Percentiles rank a stretch among this genome's conserved stretches.
Evolutionary conservation across 192 early-diverging fungal species (phyloP).

Genomic region (Coemansia sp.): DNA sequence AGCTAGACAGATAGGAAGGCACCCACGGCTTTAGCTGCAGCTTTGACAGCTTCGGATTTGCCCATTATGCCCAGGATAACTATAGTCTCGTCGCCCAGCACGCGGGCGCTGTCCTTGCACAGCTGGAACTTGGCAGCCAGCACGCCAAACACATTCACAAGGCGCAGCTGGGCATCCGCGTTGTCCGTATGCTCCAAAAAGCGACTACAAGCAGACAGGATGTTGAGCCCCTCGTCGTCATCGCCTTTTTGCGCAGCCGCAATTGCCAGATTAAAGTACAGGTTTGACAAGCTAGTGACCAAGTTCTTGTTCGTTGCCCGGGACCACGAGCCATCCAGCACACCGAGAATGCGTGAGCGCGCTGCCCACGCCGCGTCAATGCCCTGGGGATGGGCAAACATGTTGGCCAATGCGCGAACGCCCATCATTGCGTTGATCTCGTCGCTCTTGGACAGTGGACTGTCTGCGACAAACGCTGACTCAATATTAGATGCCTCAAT

Average conservation of each 20-base stretch:
- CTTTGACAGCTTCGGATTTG: constrained; percentile 24
- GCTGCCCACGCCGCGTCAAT: constrained; percentile 33
- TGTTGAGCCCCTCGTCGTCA: constrained; percentile 39
- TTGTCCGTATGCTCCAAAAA: constrained; percentile 27
- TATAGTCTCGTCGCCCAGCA: constrained; percentile 44
- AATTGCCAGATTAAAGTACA: constrained; percentile 44
- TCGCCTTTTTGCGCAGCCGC: constrained; percentile 15
- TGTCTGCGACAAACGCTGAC: background rate
- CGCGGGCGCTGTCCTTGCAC: constrained; percentile 50
- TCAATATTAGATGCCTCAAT: constrained; percentile 4
- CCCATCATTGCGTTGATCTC: constrained; percentile 82
- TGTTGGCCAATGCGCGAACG: constrained; percentile 68
- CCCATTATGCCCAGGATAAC: constrained; percentile 44
- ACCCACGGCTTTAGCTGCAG: constrained; percentile 33
- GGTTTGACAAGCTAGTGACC: constrained; percentile 23
- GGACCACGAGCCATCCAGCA: constrained; percentile 34
- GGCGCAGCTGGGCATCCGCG: constrained; percentile 41
- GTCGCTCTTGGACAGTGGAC: constrained; percentile 29
- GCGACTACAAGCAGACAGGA: constrained; percentile 33
- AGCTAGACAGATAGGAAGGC: constrained; percentile 19
- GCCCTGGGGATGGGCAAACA: constrained; percentile 62
- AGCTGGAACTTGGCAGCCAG: constrained; percentile 43
- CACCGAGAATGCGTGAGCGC: constrained; percentile 27
- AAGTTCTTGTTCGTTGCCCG: constrained; percentile 30
- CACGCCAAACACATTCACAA: constrained; percentile 48